Evolutionary conservation across 1,139 yeast genomes (phyloP).

Genomic region (Nadsonia commutata): DNA sequence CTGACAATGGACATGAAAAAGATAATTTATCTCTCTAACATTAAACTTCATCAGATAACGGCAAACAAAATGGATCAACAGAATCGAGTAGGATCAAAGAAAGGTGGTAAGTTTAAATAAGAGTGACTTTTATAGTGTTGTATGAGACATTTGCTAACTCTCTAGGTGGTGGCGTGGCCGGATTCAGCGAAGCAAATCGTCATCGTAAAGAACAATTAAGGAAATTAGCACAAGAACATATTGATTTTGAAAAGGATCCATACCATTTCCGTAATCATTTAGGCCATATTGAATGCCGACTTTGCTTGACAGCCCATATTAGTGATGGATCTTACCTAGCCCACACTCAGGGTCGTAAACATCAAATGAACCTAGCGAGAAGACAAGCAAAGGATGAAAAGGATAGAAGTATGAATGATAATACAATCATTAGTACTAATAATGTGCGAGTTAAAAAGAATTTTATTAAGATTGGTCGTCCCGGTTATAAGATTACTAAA

Average conservation of each 20-base stretch:
- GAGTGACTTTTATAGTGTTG: neutral
- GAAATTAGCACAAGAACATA: constrained; percentile 46
- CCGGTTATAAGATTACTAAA: constrained; percentile 52
- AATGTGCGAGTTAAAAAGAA: constrained; percentile 29
- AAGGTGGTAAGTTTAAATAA: constrained; percentile 25
- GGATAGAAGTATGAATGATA: constrained; percentile 10
- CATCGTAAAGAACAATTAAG: constrained; percentile 50
- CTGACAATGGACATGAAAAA: too few species aligned
- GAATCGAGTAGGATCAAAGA: constrained; percentile 42
- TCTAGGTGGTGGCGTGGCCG: constrained; percentile 58
- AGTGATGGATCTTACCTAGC: constrained; percentile 65
- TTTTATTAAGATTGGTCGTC: constrained; percentile 55
- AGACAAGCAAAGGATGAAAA: constrained; percentile 28
- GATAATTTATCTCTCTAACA: too few species aligned
- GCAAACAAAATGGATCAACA: constrained; percentile 39
- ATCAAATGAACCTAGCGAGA: constrained; percentile 50
- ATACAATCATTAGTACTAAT: constrained; percentile 20
- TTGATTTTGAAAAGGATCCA: constrained; percentile 58
- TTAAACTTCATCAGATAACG: too few species aligned
- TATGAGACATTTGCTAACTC: neutral
- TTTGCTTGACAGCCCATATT: constrained; percentile 63
- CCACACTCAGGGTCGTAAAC: constrained; percentile 70
- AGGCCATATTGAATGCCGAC: constrained; percentile 60
- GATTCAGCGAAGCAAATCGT: constrained; percentile 47
- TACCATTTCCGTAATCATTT: constrained; percentile 61